Conservation (phyloP, 345 rosid genomes). For the Moricandia moricandioides region DNA sequence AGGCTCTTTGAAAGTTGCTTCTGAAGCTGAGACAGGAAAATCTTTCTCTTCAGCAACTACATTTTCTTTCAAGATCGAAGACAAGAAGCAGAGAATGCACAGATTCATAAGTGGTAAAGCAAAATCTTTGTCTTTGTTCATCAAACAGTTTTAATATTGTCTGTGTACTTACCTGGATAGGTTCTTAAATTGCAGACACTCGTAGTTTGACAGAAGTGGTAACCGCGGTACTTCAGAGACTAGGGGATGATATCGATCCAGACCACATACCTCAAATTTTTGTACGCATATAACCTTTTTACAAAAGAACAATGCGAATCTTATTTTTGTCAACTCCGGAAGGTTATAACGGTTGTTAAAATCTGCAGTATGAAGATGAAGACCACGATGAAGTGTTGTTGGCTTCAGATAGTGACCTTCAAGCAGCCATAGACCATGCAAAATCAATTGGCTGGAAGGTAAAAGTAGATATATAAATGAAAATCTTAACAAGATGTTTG, state of each 20-base stretch:
- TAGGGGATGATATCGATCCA: constrained; percentile 80
- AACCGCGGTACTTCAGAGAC: constrained; percentile 80
- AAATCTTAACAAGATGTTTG: not conserved
- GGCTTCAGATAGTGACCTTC: constrained; percentile 81
- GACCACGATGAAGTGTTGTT: constrained; percentile 89
- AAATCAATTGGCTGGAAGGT: constrained; percentile 70
- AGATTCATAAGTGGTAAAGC: constrained; percentile 80
- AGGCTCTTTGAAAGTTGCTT: constrained; percentile 68
- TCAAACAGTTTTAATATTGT: not conserved
- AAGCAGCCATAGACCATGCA: constrained; percentile 90
- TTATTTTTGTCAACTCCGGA: not conserved
- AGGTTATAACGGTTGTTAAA: constrained; percentile 18
- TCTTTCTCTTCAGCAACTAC: constrained; percentile 49
- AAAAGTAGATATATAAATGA: not conserved
- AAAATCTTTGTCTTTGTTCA: constrained; percentile 8
- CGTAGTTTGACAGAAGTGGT: constrained; percentile 71
- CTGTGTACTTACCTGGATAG: constrained; percentile 20
- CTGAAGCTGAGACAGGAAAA: constrained; percentile 77
- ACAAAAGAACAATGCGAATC: not conserved
- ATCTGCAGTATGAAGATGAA: constrained; percentile 88
- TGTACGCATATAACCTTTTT: constrained; percentile 38
- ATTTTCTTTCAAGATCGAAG: constrained; percentile 86
- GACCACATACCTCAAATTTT: constrained; percentile 77
- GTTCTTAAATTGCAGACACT: constrained; percentile 51
- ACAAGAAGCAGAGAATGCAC: constrained; percentile 79